Base-by-base conservation (phyloP, 306 rosid species). In the Fagus crenata region DNA sequence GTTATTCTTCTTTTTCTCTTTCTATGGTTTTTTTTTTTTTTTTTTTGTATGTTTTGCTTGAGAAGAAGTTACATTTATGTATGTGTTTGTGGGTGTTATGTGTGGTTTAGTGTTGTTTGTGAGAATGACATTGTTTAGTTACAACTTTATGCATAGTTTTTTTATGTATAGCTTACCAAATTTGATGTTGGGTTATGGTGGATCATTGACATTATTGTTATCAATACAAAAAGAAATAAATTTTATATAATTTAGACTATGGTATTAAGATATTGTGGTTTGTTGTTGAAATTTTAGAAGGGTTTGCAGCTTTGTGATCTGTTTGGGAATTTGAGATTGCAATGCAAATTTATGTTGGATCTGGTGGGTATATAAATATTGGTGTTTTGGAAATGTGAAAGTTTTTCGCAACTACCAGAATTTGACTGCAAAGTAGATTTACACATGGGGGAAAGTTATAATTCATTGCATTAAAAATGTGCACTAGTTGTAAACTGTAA, bases 1-100 rank as follows among this genome's bases (percentile, higher is more conserved):
- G 98, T 93, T 31, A 35, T 54, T 79, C 55, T 49, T 73, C 69
- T 58, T 58, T 13, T 33, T 14, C 71, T 33, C 59, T 71, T 61
- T 36, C 79, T 7, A 14, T 46, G 49, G n/a, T n/a, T n/a, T n/a
- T 22, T 22, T 22, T 22, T 22, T 22, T 22, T 22, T 14, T 39
- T 80, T 42, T 60, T 39, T 67, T 73, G 37, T 32, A 49, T 28
- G 55, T 8, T 32, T 49, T 17, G 49, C 12, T 35, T 36, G 42
- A 59, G 14, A 59, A 28, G 3, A 22, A 59, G 15, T 22, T 9
- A 8, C 35, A 9, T 13, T 2, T 67, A 13, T 39, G 71, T 6
- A 2, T 61, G 11, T 33, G n/a, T 14, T 61, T 32, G 41, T 32
- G 3, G n/a, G 9, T 33, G 39, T 32, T 7, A 56, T 11, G 41